A percentile compares a stretch with the other conserved stretches of the same genome.
phyloP scores from a whole-genome alignment of 2,329 filamentous ascomycete species.

The Ophiostoma ulmi region DNA sequence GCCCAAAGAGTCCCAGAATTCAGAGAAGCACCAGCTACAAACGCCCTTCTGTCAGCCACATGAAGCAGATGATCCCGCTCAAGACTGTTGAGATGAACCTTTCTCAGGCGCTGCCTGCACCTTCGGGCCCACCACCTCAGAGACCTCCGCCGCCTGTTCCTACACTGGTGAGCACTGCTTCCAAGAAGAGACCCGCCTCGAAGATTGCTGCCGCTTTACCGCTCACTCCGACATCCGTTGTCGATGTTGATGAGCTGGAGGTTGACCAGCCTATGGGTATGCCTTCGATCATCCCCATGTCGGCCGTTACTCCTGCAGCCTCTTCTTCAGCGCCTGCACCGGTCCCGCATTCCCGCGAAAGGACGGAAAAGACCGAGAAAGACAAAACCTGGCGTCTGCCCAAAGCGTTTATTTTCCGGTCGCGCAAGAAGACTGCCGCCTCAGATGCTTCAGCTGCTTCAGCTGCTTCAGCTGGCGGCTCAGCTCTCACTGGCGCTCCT shows the following conservation, averaged over 20 bases:
- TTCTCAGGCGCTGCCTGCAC: not conserved
- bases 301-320: not conserved
- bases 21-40: not conserved
- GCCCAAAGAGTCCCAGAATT: not conserved
- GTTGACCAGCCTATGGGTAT: not conserved
- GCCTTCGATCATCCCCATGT: not conserved
- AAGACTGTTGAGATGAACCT: conserved; percentile 10
- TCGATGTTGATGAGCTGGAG: not conserved
- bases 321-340: not conserved
- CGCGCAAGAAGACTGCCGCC: not conserved
- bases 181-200: not conserved
- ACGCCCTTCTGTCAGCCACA: conserved; percentile 13
- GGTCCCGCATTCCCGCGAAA: not conserved
- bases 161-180: not conserved
- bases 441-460: not conserved
- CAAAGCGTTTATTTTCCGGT: not conserved
- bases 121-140: not conserved
- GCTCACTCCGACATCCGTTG: not conserved
- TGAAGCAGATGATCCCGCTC: conserved; percentile 16
- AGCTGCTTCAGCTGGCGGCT: not conserved
- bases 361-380: not conserved
- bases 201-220: not conserved
- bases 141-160: conserved; percentile 3
- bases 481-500: not conserved
- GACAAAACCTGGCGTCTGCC: not conserved